These are phyloP conservation scores for Fonsecaea pedrosoi DNA, from an alignment of 2,329 filamentous ascomycete species.

Conservation along the genomic window DNA sequence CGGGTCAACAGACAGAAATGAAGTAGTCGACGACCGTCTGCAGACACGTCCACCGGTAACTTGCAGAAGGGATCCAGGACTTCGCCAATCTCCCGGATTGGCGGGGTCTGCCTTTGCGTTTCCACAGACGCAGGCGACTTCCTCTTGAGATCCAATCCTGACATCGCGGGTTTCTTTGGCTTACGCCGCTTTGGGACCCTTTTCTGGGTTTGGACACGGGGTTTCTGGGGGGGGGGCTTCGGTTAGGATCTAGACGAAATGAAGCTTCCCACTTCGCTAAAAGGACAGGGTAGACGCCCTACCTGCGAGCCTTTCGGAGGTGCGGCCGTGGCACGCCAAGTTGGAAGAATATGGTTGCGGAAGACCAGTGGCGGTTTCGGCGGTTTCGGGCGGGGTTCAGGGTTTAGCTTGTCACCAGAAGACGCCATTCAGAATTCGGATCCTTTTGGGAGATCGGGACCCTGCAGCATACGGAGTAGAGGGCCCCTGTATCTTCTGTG, in stretches of 20 bases:
- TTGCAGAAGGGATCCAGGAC: conserved; percentile 12
- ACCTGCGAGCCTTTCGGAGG: neutral
- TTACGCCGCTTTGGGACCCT: neutral
- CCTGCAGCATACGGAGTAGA: neutral
- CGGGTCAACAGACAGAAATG: conserved; percentile 5
- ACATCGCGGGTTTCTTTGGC: neutral
- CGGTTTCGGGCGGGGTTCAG: neutral
- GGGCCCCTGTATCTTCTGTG: neutral
- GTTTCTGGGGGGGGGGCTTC: neutral
- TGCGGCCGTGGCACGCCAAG: neutral
- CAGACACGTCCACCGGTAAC: neutral
- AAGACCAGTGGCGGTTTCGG: neutral
- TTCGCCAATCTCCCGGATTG: neutral
- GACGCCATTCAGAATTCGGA: neutral
- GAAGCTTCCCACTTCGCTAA: neutral
- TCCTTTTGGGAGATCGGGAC: neutral
- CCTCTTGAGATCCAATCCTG: neutral
- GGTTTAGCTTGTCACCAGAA: neutral
- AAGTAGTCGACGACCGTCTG: neutral
- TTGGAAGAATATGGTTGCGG: neutral
- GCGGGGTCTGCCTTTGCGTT: neutral
- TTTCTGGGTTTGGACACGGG: neutral
- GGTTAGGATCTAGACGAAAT: neutral
- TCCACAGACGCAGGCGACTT: neutral
- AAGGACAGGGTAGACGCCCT: neutral